Percentiles rank a stretch among this genome's conserved stretches.
phyloP scores from a whole-genome alignment of 2,329 filamentous ascomycete species.

The Sporothrix humicola region DNA sequence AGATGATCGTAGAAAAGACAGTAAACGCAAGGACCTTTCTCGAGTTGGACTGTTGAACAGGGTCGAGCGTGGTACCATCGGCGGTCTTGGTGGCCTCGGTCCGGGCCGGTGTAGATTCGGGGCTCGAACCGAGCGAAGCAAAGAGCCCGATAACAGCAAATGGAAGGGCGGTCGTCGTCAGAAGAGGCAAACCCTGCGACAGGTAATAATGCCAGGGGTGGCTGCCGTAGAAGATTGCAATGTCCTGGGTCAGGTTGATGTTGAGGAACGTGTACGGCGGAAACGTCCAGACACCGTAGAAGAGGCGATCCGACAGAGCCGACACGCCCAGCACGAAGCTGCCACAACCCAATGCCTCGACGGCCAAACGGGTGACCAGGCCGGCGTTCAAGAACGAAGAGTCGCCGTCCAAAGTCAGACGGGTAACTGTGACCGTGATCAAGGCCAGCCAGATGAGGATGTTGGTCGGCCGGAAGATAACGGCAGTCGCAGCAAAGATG shows the following conservation, averaged over 20 bases:
- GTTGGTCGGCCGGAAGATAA: constrained; percentile 89
- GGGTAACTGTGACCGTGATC: constrained; percentile 52
- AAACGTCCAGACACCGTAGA: constrained; percentile 86
- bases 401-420: constrained; percentile 47
- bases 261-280: constrained; percentile 86
- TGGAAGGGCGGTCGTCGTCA: constrained; percentile 82
- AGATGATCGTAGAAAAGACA: constrained; percentile 63
- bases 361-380: constrained; percentile 59
- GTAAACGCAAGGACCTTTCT: constrained; percentile 63
- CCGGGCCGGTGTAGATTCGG: background rate
- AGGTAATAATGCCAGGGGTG: constrained; percentile 95
- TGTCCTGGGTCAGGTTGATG: constrained; percentile 86
- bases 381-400: constrained; percentile 51
- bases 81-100: background rate
- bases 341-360: constrained; percentile 70
- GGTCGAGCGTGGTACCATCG: constrained; percentile 45
- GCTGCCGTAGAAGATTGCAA: constrained; percentile 89
- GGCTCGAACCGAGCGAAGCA: constrained; percentile 48
- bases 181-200: constrained; percentile 83
- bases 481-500: constrained; percentile 77
- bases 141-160: constrained; percentile 73
- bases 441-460: constrained; percentile 80
- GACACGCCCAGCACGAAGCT: constrained; percentile 67
- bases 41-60: constrained; percentile 50
- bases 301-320: constrained; percentile 71